Conservation (phyloP, 1,284 basidiomycete genomes). For the Puccinia novopanici region DNA sequence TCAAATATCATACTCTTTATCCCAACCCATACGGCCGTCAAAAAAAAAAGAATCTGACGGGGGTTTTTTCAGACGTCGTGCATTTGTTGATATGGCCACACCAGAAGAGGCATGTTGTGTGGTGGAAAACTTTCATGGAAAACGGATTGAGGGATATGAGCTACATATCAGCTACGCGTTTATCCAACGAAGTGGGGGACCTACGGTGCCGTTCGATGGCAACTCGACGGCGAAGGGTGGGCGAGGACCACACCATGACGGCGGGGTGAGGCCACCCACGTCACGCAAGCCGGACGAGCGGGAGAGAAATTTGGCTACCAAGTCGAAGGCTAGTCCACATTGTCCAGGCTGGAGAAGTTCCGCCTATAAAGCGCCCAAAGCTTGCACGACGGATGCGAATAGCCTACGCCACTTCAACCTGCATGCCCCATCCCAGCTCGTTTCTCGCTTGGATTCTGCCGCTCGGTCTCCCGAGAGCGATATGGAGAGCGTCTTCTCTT, state of each 20-base stretch:
- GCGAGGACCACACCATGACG: background rate
- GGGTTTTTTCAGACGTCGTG: conserved; percentile 26
- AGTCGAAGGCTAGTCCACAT: background rate
- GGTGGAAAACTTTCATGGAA: conserved; percentile 43
- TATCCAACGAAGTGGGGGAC: conserved; percentile 50
- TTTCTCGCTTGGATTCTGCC: background rate
- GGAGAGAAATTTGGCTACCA: conserved; percentile 11
- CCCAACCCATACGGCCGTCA: background rate
- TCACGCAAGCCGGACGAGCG: conserved; percentile 20
- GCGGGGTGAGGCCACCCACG: background rate
- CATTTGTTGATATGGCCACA: conserved; percentile 50
- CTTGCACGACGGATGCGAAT: background rate
- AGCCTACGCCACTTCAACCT: background rate
- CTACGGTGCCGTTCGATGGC: conserved; percentile 15
- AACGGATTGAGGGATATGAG: conserved; percentile 48
- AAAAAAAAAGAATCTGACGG: background rate
- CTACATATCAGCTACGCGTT: conserved; percentile 46
- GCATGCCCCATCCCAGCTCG: background rate
- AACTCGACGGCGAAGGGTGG: conserved; percentile 15
- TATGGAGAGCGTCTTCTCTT: conserved; percentile 11
- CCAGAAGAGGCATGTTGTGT: conserved; percentile 45
- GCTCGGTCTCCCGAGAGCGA: conserved; percentile 13
- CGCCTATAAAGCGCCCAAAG: background rate
- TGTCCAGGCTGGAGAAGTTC: conserved; percentile 6
- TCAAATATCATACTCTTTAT: background rate